These are phyloP conservation scores for Naumovozyma castellii DNA, from an alignment of 805 yeast species.

Conservation along the genomic window DNA sequence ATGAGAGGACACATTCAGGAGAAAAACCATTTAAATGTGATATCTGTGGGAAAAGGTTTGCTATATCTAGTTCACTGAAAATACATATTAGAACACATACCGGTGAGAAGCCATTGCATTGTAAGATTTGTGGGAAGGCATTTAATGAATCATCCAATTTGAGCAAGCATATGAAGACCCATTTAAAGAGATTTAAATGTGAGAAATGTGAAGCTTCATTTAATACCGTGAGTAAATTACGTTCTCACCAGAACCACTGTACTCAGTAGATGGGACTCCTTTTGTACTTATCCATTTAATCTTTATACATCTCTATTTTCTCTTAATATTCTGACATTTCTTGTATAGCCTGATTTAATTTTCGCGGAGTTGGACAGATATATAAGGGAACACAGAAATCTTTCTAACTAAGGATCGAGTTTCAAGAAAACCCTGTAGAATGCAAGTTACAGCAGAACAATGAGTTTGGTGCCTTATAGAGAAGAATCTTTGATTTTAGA, in stretches of 20 bases:
- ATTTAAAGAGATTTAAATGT: conserved; percentile 46
- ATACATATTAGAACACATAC: conserved; percentile 83
- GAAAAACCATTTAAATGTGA: conserved; percentile 77
- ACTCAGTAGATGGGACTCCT: neutral
- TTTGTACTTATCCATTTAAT: too few relatives aligned
- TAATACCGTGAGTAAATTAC: conserved; percentile 34
- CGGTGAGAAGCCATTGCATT: conserved; percentile 77
- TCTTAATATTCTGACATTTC: too few relatives aligned
- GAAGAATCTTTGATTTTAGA: conserved; percentile 21
- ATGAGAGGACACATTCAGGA: conserved; percentile 76
- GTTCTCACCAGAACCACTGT: conserved; percentile 31
- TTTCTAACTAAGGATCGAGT: too few relatives aligned
- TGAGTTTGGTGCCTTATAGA: conserved; percentile 23
- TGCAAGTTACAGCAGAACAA: conserved; percentile 1
- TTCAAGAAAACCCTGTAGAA: too few relatives aligned
- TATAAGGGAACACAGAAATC: too few relatives aligned
- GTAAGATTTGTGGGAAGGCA: conserved; percentile 74
- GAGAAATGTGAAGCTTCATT: conserved; percentile 44
- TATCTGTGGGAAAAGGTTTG: conserved; percentile 66
- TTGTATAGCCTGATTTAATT: too few relatives aligned
- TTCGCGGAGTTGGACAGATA: too few relatives aligned
- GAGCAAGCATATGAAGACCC: conserved; percentile 80
- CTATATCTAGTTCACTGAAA: conserved; percentile 72
- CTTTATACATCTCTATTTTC: too few relatives aligned
- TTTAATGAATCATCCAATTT: conserved; percentile 86